Evolutionary conservation across 2,329 filamentous ascomycete species (phyloP), one percentile per base, ranked within the genome.

Genomic region (Stachybotrys echinatus): DNA sequence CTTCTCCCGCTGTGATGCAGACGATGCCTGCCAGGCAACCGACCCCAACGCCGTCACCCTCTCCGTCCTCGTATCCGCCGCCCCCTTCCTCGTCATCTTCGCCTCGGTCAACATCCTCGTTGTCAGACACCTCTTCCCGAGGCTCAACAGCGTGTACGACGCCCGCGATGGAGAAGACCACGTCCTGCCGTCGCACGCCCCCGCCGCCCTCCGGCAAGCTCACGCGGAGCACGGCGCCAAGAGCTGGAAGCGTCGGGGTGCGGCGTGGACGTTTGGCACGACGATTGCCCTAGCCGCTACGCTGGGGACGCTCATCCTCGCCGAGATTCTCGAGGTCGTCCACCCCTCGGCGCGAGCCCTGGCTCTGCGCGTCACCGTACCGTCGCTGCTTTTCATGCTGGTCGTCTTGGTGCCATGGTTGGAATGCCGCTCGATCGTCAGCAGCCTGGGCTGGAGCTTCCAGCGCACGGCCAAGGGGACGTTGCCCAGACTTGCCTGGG

Each of bases 311-410:
- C 71, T 95, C 56, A 88, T 95, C 43, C 77, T 95, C 8, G 90
- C 88, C 59, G 90, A 95, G 68, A 89, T 95, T 42, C 84, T 88
- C 22, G 88, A 89, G 60, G 76, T 87, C 5, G 77, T 89, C n/a
- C 79, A 85, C 55, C 77, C 83, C 6, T 73, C 74, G 27, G 88
- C 88, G 12, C 77, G 89, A 52, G 80, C 79, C 20, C 63, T 87
- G 23, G 88, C 86, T 20, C 74, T 95, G 56, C 77, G 81, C 50
- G 68, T 86, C 23, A 89, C 86, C 0, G 80, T 95, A 22, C 82
- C 85, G 6, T 80, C 82, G 19, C 72, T 95, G 40, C 70, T 95
- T 23, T 77, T 89, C 38, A 70, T 92, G 54, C 77, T 94, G 22
- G 79, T 95, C 23, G 73, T 89, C 14, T 73, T 89, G 7, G 89